Conservation (phyloP, 1,139 yeast genomes). For the Entelexis paramagnoliae region DNA sequence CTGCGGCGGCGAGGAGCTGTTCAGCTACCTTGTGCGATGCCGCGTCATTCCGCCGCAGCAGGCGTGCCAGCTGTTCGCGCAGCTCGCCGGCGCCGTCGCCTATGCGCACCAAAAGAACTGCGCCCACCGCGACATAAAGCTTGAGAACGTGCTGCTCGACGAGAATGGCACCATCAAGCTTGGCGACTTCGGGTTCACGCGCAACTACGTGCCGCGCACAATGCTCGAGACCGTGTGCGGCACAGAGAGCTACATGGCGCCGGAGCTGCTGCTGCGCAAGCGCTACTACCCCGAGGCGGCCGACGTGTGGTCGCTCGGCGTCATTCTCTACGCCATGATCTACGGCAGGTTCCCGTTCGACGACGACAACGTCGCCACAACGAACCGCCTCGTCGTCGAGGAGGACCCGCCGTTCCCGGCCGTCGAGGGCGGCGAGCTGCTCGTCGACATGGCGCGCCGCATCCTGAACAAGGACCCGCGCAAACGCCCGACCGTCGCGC, state of each 20-base stretch:
- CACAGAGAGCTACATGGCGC: conserved; percentile 94
- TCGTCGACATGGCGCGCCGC: conserved; percentile 41
- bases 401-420: conserved; percentile 49
- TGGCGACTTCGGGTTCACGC: conserved; percentile 93
- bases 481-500: conserved; percentile 50
- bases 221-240: conserved; percentile 82
- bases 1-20: conserved; percentile 82
- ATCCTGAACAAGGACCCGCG: conserved; percentile 60
- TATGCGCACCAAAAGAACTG: conserved; percentile 76
- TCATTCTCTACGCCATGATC: conserved; percentile 79
- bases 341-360: conserved; percentile 90
- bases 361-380: conserved; percentile 58
- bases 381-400: conserved; percentile 51
- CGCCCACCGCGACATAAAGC: conserved; percentile 87
- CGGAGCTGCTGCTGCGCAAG: conserved; percentile 61
- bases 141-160: conserved; percentile 91
- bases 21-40: conserved; percentile 51
- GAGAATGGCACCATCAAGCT: conserved; percentile 78
- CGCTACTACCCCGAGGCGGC: conserved; percentile 71
- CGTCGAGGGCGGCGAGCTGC: conserved; percentile 32
- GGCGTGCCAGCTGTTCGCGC: conserved; percentile 56
- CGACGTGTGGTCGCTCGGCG: conserved; percentile 90
- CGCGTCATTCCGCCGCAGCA: conserved; percentile 44
- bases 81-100: conserved; percentile 69
- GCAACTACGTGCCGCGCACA: conserved; percentile 56